These are phyloP conservation scores for Tricholoma bakamatsutake DNA, from an alignment of 768 basidiomycete species.

Conservation along the genomic window DNA sequence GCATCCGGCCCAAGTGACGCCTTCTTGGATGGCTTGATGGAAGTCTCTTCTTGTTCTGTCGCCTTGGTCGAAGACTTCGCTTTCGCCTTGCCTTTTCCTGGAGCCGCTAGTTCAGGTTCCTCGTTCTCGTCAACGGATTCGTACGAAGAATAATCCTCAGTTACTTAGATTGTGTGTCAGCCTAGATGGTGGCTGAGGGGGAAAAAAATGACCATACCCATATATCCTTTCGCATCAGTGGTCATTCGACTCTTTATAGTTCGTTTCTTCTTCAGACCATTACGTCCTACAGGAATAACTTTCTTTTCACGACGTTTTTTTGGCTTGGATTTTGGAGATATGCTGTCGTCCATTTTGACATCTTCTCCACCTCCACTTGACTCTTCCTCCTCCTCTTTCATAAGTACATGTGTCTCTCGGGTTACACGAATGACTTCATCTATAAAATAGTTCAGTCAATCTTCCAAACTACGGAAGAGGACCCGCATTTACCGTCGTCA, in stretches of 20 bases:
- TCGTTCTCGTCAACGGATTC: constrained; percentile 70
- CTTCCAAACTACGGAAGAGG: neutral
- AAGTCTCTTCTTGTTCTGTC: constrained; percentile 16
- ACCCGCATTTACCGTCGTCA: constrained; percentile 55
- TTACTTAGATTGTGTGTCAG: constrained; percentile 36
- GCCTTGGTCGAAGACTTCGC: constrained; percentile 14
- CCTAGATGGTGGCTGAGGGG: neutral
- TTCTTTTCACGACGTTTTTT: constrained; percentile 48
- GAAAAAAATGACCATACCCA: constrained; percentile 37
- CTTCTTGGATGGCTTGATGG: constrained; percentile 5
- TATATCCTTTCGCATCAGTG: constrained; percentile 66
- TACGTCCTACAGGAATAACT: constrained; percentile 65
- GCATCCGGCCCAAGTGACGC: neutral
- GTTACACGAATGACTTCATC: constrained; percentile 27
- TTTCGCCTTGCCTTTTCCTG: constrained; percentile 23
- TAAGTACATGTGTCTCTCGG: constrained; percentile 12
- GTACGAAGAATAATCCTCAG: constrained; percentile 75
- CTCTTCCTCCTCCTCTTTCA: constrained; percentile 17
- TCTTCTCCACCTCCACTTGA: constrained; percentile 25
- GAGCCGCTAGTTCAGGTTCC: constrained; percentile 27
- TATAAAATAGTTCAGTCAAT: constrained; percentile 10
- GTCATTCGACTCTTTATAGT: constrained; percentile 52
- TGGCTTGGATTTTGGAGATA: constrained; percentile 25
- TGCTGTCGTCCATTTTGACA: constrained; percentile 32
- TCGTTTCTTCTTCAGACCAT: constrained; percentile 71